phyloP scores from a whole-genome alignment of 1,284 basidiomycete species.

The Sanguinoderma infundibulare region DNA sequence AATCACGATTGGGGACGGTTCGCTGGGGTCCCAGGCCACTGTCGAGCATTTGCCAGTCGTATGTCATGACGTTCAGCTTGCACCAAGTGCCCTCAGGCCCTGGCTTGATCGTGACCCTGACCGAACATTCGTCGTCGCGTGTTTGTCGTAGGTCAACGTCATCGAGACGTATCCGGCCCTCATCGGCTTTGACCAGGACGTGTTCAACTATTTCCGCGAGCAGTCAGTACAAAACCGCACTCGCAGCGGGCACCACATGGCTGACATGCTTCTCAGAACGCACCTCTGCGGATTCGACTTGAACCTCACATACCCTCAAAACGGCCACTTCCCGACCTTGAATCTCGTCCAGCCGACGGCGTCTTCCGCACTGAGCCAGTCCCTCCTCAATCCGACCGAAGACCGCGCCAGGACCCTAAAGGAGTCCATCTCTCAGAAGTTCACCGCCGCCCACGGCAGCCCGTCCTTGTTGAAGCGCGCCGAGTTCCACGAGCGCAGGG shows the following conservation, averaged over 20 bases:
- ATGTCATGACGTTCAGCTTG: constrained; percentile 2
- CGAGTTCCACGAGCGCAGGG: constrained; percentile 20
- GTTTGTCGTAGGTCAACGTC: constrained; percentile 49
- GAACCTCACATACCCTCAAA: constrained; percentile 72
- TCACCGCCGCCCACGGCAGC: constrained; percentile 8
- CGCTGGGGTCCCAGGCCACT: constrained; percentile 54
- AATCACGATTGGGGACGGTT: constrained; percentile 71
- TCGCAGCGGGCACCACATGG: too few relatives aligned
- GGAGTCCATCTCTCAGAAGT: constrained; percentile 17
- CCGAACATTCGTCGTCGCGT: not conserved
- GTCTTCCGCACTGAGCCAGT: constrained; percentile 11
- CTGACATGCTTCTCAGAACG: constrained; percentile 13
- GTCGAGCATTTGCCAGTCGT: constrained; percentile 59
- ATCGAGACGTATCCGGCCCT: constrained; percentile 74
- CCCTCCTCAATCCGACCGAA: constrained; percentile 19
- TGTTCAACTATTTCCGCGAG: constrained; percentile 66
- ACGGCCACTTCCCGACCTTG: constrained; percentile 49
- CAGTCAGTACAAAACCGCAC: constrained; percentile 45
- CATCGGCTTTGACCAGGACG: constrained; percentile 68
- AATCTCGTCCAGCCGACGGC: constrained; percentile 16
- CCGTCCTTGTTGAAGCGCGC: constrained; percentile 10
- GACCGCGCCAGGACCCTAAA: constrained; percentile 11
- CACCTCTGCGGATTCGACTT: constrained; percentile 56
- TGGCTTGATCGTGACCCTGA: too few relatives aligned
- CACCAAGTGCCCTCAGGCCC: not conserved